A percentile compares a stretch with the other conserved stretches of the same genome.
phyloP scores from a whole-genome alignment of 2,329 filamentous ascomycete species.

The Trichoderma gracile region DNA sequence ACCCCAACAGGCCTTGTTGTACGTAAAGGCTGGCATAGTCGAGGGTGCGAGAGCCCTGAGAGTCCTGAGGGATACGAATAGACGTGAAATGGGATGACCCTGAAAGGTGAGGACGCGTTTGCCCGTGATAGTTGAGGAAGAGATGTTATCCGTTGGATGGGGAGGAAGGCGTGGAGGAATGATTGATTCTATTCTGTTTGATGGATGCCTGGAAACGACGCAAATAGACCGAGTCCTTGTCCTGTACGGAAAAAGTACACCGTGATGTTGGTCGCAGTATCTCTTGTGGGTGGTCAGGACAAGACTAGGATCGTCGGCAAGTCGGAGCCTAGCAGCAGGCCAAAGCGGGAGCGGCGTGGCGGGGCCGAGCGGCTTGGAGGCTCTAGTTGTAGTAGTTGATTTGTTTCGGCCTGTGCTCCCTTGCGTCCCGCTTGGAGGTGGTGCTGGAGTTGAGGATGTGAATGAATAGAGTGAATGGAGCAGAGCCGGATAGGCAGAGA shows the following conservation, averaged over 20 bases:
- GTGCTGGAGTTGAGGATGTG: not conserved
- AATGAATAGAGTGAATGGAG: not conserved
- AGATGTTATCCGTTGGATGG: not conserved
- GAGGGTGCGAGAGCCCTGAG: not conserved
- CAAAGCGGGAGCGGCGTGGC: conserved; percentile 10
- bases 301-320: conserved; percentile 14
- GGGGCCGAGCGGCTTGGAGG: conserved; percentile 8
- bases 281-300: not conserved
- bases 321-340: not conserved
- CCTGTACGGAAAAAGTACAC: too few species aligned
- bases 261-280: not conserved
- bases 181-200: not conserved
- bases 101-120: too few species aligned
- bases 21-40: not conserved
- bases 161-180: not conserved
- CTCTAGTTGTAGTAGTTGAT: not conserved
- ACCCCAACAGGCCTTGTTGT: not conserved
- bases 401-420: not conserved
- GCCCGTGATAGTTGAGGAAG: too few species aligned
- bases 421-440: not conserved
- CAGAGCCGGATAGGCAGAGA: not conserved
- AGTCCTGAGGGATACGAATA: not conserved
- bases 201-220: not conserved
- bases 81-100: too few species aligned
- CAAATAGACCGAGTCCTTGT: too few species aligned